Percentiles rank a stretch among this genome's conserved stretches.
Conservation (phyloP, 2,329 filamentous ascomycete species). For the Aureobasidium sp. region DNA sequence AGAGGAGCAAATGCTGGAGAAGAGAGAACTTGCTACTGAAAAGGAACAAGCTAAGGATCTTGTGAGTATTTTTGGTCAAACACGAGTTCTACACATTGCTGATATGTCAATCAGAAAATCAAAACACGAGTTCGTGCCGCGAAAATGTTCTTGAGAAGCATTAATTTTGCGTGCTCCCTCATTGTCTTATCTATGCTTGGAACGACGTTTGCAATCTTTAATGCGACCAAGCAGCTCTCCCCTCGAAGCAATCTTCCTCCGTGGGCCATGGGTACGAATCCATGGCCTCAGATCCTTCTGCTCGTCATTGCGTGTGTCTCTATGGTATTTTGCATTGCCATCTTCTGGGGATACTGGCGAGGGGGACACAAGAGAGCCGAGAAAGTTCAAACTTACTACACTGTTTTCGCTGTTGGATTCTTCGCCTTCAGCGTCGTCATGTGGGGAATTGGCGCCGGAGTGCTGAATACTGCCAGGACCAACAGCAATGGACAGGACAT, state of each 20-base stretch:
- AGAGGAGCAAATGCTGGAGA: slow-evolving; percentile 81
- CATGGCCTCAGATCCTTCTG: slow-evolving; percentile 85
- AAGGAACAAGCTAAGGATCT: slow-evolving; percentile 82
- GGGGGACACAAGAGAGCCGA: slow-evolving; percentile 84
- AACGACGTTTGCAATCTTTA: slow-evolving; percentile 87
- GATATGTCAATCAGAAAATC: slow-evolving; percentile 59
- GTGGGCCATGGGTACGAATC: slow-evolving; percentile 72
- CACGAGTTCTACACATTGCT: too few relatives aligned
- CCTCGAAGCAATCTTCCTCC: slow-evolving; percentile 72
- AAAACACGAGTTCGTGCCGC: slow-evolving; percentile 87
- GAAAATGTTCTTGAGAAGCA: slow-evolving; percentile 87
- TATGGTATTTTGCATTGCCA: slow-evolving; percentile 66
- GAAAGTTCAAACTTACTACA: slow-evolving; percentile 93
- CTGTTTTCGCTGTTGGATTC: slow-evolving; percentile 84
- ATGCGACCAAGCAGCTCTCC: slow-evolving; percentile 69
- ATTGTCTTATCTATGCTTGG: slow-evolving; percentile 89
- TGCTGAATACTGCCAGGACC: slow-evolving; percentile 72
- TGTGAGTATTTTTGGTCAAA: slow-evolving; percentile 51
- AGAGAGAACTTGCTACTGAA: slow-evolving; percentile 72
- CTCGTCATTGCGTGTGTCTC: slow-evolving; percentile 75
- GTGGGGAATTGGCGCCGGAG: slow-evolving; percentile 79
- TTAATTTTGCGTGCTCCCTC: slow-evolving; percentile 94
- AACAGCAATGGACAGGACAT: slow-evolving; percentile 75
- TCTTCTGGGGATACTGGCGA: slow-evolving; percentile 81
- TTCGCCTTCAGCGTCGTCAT: slow-evolving; percentile 90